phyloP scores from a whole-genome alignment of 495 filamentous ascomycete species.

The Annulohypoxylon moriforme region DNA sequence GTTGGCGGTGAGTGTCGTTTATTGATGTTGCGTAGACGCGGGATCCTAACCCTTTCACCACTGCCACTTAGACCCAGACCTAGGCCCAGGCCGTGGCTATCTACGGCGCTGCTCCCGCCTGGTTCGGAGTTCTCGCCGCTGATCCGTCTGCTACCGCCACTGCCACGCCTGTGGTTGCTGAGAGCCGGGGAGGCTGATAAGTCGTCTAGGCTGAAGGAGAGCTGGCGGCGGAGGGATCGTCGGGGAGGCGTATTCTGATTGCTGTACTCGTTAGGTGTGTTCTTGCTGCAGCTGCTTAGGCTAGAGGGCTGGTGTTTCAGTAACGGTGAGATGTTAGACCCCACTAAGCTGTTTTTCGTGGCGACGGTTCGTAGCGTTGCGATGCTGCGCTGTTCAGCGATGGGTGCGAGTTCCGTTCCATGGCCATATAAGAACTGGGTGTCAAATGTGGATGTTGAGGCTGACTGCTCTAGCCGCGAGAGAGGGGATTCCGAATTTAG shows the following conservation, averaged over 20 bases:
- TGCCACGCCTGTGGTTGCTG: background rate
- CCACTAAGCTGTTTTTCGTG: slow-evolving; percentile 22
- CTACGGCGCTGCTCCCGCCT: background rate
- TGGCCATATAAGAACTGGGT: slow-evolving; percentile 54
- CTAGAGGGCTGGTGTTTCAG: slow-evolving; percentile 42
- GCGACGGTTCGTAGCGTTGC: slow-evolving; percentile 41
- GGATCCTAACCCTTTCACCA: background rate
- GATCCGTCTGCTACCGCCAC: background rate
- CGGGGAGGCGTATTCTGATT: background rate
- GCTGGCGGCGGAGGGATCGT: slow-evolving; percentile 38
- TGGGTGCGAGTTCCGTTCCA: slow-evolving; percentile 54
- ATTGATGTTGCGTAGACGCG: slow-evolving; percentile 48
- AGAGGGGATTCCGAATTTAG: slow-evolving; percentile 43
- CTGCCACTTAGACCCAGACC: no score
- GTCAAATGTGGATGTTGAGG: slow-evolving; percentile 25
- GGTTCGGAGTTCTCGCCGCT: slow-evolving; percentile 15
- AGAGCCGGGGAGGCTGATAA: slow-evolving; percentile 35
- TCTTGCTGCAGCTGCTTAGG: slow-evolving; percentile 20
- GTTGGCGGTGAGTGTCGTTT: slow-evolving; percentile 51
- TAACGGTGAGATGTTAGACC: slow-evolving; percentile 45
- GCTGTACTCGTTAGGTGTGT: background rate
- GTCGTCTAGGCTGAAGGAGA: slow-evolving; percentile 51
- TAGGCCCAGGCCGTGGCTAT: background rate
- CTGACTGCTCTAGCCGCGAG: slow-evolving; percentile 19
- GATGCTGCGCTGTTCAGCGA: slow-evolving; percentile 54